Evolutionary conservation across 768 basidiomycete species (phyloP), one percentile per base, ranked within the genome.

Genomic region (Boletus pseudo-olivaceus): DNA sequence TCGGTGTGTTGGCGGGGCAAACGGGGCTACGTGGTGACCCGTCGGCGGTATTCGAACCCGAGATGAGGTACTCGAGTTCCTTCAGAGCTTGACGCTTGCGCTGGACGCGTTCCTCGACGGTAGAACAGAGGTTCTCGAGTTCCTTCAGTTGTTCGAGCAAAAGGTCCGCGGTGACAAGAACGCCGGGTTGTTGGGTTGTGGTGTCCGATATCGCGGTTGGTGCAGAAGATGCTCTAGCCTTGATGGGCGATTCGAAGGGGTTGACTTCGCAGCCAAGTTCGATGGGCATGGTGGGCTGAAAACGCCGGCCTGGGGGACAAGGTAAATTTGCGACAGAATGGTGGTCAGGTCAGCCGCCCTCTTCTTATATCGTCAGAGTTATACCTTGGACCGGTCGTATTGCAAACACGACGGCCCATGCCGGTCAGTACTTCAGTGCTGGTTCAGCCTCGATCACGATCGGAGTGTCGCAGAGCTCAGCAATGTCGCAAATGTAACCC

Each of bases 141-240:
- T 57, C 56, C 43, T 58, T 58, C 4, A 69, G 41, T 5, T 70
- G 68, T 32, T 60, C 59, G 42, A 70, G 48, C 26, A 69, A 56
- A 23, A 66, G 67, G 47, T 60, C 68, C 3, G 70, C 66, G 15
- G 68, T 72, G 29, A 57, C 57, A 50, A 69, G 70, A n/a, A 67
- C 37, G 42, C 70, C 54, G 38, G 54, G 43, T 20, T 61, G 55
- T 47, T 42, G 58, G 9, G 54, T 27, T 43, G n/a, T 26, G 19
- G 10, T 49, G 27, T 32, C n/a, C 7, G 41, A 4, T 32, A 1
- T 29, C 23, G 35, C 26, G 11, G 29, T 20, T 37, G 55, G 45
- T 26, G 49, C 20, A 17, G 38, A 44, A n/a, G 9, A 26, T 23
- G 29, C 1, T 7, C 8, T 38, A 7, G 40, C 1, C 40, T 55